A percentile compares a stretch with the other conserved stretches of the same genome.
Evolutionary conservation across 2,329 filamentous ascomycete species (phyloP).

Genomic region (Volutella citrinella): DNA sequence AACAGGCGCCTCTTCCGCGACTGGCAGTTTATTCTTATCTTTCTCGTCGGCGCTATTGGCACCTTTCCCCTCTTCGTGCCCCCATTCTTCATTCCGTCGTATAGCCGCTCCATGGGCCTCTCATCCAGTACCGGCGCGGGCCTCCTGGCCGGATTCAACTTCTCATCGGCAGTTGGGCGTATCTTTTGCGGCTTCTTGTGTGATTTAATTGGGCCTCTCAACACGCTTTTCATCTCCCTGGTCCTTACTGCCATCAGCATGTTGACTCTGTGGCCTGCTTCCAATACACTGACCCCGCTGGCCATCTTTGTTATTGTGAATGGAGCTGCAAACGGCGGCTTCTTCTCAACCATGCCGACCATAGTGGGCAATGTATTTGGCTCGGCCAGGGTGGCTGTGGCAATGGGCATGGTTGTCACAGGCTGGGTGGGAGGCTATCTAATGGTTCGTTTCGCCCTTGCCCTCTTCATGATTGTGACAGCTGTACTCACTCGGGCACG

Average conservation of each 20-base stretch:
- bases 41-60: slow-evolving; percentile 51
- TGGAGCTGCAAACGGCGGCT: slow-evolving; percentile 58
- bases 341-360: slow-evolving; percentile 63
- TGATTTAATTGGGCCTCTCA: slow-evolving; percentile 53
- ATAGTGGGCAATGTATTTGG: slow-evolving; percentile 60
- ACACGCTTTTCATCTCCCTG: slow-evolving; percentile 50
- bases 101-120: slow-evolving; percentile 52
- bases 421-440: slow-evolving; percentile 61
- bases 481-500: too few relatives aligned
- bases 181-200: slow-evolving; percentile 51
- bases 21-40: slow-evolving; percentile 48
- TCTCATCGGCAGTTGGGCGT: slow-evolving; percentile 56
- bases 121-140: slow-evolving; percentile 51
- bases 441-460: slow-evolving; percentile 49
- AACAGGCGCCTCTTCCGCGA: slow-evolving; percentile 50
- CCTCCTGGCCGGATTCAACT: slow-evolving; percentile 59
- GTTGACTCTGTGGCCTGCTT: slow-evolving; percentile 60
- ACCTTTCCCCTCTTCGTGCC: slow-evolving; percentile 61
- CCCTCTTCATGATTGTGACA: too few relatives aligned
- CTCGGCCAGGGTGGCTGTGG: slow-evolving; percentile 49
- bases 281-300: slow-evolving; percentile 50
- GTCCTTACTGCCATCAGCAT: slow-evolving; percentile 54
- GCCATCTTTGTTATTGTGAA: slow-evolving; percentile 58
- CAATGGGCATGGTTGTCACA: slow-evolving; percentile 60
- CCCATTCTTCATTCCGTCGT: slow-evolving; percentile 59